Conservation (phyloP, 192 early-diverging fungal genomes). For the Gonapodya prolifera region DNA sequence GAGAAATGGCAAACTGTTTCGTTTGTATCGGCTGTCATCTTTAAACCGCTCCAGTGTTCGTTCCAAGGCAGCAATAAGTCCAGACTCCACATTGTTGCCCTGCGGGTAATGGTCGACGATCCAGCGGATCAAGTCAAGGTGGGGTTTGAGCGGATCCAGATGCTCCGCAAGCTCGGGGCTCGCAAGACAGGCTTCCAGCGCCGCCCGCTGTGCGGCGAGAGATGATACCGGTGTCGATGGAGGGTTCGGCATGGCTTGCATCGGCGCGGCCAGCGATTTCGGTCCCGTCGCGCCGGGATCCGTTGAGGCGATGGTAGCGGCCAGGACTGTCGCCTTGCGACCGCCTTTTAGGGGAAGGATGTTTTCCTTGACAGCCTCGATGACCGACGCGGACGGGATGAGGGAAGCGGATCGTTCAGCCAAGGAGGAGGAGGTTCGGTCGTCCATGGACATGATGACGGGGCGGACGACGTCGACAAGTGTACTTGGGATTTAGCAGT, state of each 20-base stretch:
- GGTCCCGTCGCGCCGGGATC: not conserved
- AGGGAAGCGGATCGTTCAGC: not conserved
- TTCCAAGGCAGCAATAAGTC: not conserved
- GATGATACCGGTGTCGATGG: not conserved
- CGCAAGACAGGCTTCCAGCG: not conserved
- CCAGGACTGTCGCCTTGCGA: not conserved
- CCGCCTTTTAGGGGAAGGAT: not conserved
- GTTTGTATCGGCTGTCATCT: not conserved
- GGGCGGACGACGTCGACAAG: too few species aligned
- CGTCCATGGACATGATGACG: too few species aligned
- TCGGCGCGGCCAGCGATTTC: not conserved
- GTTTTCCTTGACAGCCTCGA: not conserved
- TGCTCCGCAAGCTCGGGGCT: not conserved
- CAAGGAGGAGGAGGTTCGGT: too few species aligned
- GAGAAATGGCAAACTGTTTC: not conserved
- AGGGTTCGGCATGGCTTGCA: not conserved
- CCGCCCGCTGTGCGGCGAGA: not conserved
- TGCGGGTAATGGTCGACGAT: not conserved
- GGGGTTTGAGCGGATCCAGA: not conserved
- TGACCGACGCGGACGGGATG: not conserved
- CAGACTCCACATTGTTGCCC: not conserved
- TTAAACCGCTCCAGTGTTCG: conserved; percentile 1
- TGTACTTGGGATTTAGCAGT: too few species aligned
- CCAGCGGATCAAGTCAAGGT: not conserved
- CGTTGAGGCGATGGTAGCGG: not conserved